phyloP scores from a whole-genome alignment of 805 yeast genomes.

The Pichia kluyveri region DNA sequence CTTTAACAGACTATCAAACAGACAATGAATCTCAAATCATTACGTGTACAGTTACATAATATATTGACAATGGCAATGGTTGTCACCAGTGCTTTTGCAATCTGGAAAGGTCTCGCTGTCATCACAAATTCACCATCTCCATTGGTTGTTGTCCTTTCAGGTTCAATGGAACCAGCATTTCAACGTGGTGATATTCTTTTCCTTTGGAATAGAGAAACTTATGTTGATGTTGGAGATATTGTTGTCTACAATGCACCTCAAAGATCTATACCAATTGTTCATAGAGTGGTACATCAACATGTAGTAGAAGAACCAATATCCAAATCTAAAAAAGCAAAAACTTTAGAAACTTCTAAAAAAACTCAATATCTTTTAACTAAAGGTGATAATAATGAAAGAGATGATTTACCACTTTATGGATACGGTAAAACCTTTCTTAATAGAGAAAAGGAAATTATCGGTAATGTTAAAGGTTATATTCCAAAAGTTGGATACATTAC shows the following conservation, averaged over 20 bases:
- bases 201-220: slow-evolving; percentile 74
- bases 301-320: slow-evolving; percentile 23
- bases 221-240: slow-evolving; percentile 75
- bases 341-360: neutral
- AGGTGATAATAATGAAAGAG: slow-evolving; percentile 92
- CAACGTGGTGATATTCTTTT: slow-evolving; percentile 93
- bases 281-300: slow-evolving; percentile 86
- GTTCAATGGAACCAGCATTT: slow-evolving; percentile 99
- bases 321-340: no score
- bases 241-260: slow-evolving; percentile 84
- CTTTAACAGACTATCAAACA: no score
- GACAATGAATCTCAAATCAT: slow-evolving; percentile 21
- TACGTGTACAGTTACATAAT: slow-evolving; percentile 28
- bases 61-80: slow-evolving; percentile 68
- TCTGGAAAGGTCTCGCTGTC: slow-evolving; percentile 78
- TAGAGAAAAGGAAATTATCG: slow-evolving; percentile 70
- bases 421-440: slow-evolving; percentile 67
- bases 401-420: slow-evolving; percentile 81
- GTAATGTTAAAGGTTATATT: slow-evolving; percentile 86
- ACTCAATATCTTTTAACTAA: slow-evolving; percentile 74
- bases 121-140: slow-evolving; percentile 83
- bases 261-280: slow-evolving; percentile 90
- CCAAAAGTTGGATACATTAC: slow-evolving; percentile 90
- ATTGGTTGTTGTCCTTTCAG: slow-evolving; percentile 91
- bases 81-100: slow-evolving; percentile 80